Base-by-base conservation (phyloP, 805 yeast species). In the Peterozyma toletana region DNA sequence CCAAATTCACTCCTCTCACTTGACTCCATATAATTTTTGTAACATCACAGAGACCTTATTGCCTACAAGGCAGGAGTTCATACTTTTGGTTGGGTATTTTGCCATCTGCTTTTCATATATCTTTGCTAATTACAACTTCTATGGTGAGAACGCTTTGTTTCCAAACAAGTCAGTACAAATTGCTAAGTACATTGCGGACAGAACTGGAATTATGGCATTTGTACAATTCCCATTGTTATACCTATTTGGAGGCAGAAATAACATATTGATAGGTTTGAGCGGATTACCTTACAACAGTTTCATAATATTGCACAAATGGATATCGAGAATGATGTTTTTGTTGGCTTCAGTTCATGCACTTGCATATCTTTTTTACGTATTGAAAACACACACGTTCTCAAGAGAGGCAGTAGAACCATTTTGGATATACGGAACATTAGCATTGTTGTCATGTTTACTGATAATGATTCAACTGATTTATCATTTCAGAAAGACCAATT, bases 191-290 rank as follows among this genome's bases (percentile, higher is more conserved):
- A 61, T 81, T 11, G 82, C 80, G 33, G 83, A 78, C 57, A 68
- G 86, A 58, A 64, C 78, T 5, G 83, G 77, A 18, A 47, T 77
- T n/a, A 59, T 75, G 53, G 63, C 60, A 33, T 57, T 49, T 53
- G 54, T 70, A 49, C 66, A 68, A 46, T 48, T 70, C 37, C 85
- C 86, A 3, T 58, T 74, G 30, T 50, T 77, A 37, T 60, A 74
- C 15, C 58, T 77, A 41, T 78, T 79, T 57, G 83, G 81, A 2
- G 75, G 81, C 34, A 57, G 83, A 44, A 79, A 78, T 57, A 79
- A 78, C 53, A 54, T 78, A 31, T 59, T 78, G 44, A 70, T 70
- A 43, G 71, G 75, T 70, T 15, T 72, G 11, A 71, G 83, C 0
- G 76, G 80, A 1, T 68, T 79, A 71, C 66, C 63, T 37, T 71